phyloP scores from a whole-genome alignment of 345 rosid genomes.

The Populus ilicifolia region DNA sequence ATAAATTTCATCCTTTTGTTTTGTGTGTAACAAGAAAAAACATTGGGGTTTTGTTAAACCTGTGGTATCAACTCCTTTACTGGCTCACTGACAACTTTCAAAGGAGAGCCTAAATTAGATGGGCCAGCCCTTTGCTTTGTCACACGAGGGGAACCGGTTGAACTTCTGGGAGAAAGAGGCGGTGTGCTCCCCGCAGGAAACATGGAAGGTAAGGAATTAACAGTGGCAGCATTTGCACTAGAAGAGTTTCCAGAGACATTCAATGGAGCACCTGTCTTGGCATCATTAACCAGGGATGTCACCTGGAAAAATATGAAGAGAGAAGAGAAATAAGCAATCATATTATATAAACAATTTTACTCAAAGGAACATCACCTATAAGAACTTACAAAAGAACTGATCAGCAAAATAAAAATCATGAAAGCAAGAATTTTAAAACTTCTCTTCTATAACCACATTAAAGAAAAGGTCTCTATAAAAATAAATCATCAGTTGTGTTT shows the following conservation, averaged over 20 bases:
- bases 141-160: slow-evolving; percentile 85
- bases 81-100: slow-evolving; percentile 78
- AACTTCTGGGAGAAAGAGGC: slow-evolving; percentile 92
- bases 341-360: neutral
- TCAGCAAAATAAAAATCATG: neutral
- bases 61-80: slow-evolving; percentile 83
- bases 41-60: slow-evolving; percentile 37
- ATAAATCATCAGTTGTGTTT: neutral
- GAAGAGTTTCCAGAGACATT: slow-evolving; percentile 63
- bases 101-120: slow-evolving; percentile 80
- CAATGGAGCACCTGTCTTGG: slow-evolving; percentile 70
- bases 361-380: neutral
- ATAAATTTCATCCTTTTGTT: neutral
- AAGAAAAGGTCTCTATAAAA: neutral
- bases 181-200: slow-evolving; percentile 95
- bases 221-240: slow-evolving; percentile 45
- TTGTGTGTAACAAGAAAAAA: neutral
- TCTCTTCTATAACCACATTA: neutral
- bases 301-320: slow-evolving; percentile 39
- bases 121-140: slow-evolving; percentile 71
- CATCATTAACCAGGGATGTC: slow-evolving; percentile 70
- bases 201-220: slow-evolving; percentile 81
- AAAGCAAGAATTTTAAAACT: neutral
- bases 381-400: neutral
- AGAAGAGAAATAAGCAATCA: slow-evolving; percentile 2